phyloP scores from a whole-genome alignment of 345 rosid genomes.

The Gossypium rotundifolium region DNA sequence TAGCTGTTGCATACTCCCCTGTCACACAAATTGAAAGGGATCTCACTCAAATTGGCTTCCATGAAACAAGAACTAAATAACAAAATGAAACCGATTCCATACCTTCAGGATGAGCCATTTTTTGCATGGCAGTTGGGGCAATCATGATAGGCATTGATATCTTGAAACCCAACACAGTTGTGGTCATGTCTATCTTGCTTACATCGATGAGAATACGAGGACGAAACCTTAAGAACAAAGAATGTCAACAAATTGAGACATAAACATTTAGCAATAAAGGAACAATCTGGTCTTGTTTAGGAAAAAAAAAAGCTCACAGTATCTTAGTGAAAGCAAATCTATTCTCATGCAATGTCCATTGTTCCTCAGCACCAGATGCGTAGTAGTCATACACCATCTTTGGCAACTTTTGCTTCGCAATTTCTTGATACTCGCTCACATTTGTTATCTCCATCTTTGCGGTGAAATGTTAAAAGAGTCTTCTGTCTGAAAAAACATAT shows the following conservation, averaged over 20 bases:
- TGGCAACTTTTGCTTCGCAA: constrained; percentile 70
- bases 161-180: constrained; percentile 71
- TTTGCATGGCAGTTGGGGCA: constrained; percentile 87
- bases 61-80: neutral
- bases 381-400: constrained; percentile 78
- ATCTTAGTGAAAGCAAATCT: constrained; percentile 67
- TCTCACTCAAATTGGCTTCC: neutral
- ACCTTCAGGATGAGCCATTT: constrained; percentile 97
- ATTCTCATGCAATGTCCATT: constrained; percentile 70
- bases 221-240: constrained; percentile 39
- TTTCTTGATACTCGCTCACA: constrained; percentile 61
- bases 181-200: constrained; percentile 67
- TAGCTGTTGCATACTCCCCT: constrained; percentile 92
- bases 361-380: constrained; percentile 81
- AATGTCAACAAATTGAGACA: neutral
- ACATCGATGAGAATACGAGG: constrained; percentile 86
- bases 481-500: neutral
- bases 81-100: neutral
- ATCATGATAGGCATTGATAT: constrained; percentile 90
- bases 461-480: neutral
- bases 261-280: neutral
- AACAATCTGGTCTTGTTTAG: neutral
- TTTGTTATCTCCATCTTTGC: constrained; percentile 62
- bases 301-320: constrained; percentile 48
- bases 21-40: constrained; percentile 20